Evolutionary conservation across 495 filamentous ascomycete genomes (phyloP), one percentile per base, ranked within the genome.

Genomic region (Tuber indicum): DNA sequence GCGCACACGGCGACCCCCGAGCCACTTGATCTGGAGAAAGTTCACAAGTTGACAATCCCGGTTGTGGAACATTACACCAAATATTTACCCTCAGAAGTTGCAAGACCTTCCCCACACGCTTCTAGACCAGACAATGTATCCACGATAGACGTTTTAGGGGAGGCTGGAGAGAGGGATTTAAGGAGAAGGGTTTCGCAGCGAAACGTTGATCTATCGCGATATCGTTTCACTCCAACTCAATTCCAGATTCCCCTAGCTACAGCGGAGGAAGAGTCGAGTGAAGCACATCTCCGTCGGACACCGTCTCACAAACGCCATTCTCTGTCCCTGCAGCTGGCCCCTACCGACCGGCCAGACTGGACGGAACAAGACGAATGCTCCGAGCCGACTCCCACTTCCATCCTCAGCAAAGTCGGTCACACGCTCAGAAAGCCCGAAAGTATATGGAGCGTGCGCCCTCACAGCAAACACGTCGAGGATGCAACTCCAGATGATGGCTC

Each of bases 321-420:
- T 47, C 23, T 78, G n/a, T 21, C 26, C 12, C 46, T 36, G 8
- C n/a, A 47, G 39, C 47, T 52, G 23, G 12, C 19, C 44, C 39
- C 42, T 39, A 79, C 74, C 71, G 52, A 77, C 44, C 75, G 75
- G 70, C 79, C 79, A 47, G 70, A 81, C 42, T 81, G 73, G 73
- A 78, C 79, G 12, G 70, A 75, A 62, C 75, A 78, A 70, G 79
- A 81, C 36, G 79, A 75, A 75, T 81, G 75, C 43, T 71, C 19
- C 14, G 44, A 75, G 19, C 23, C 69, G 9, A 36, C 46, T 19
- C 36, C 62, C 42, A 36, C 43, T 66, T 78, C 77, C 19, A 72
- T 77, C n/a, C 46, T 75, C 17, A 70, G 72, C 23, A 75, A 80
- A 42, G 12, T 71, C 26, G 42, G 72, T 32, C 70, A 74, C 49